Percentiles rank a stretch among this genome's conserved stretches.
Evolutionary conservation across 805 yeast genomes (phyloP).

Genomic region (Isabelozyma gotoi): DNA sequence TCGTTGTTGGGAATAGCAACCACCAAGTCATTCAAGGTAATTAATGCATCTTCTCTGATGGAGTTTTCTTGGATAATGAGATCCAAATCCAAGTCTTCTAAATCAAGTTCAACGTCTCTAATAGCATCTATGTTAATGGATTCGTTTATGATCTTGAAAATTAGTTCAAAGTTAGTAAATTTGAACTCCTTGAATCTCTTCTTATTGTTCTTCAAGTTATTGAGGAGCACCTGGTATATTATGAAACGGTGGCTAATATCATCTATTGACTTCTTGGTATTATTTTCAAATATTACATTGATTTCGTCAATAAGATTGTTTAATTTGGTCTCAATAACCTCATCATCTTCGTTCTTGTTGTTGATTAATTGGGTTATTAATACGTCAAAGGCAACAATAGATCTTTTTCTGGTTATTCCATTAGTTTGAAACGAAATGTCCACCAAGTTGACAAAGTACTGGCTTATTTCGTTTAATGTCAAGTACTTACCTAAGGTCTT

Average conservation of each 20-base stretch:
- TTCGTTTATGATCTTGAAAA: slow-evolving; percentile 17
- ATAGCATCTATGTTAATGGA: slow-evolving; percentile 23
- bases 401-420: slow-evolving; percentile 49
- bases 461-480: slow-evolving; percentile 29
- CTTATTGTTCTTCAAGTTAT: slow-evolving; percentile 5
- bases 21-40: slow-evolving; percentile 37
- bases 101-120: slow-evolving; percentile 9
- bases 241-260: slow-evolving; percentile 9
- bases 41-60: slow-evolving; percentile 51
- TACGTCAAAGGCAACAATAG: slow-evolving; percentile 48
- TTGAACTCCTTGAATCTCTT: slow-evolving; percentile 7
- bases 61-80: slow-evolving; percentile 42
- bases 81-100: slow-evolving; percentile 45
- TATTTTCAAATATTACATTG: slow-evolving; percentile 7
- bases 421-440: slow-evolving; percentile 36
- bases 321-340: slow-evolving; percentile 7
- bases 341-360: slow-evolving; percentile 12
- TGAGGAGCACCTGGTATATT: slow-evolving; percentile 8
- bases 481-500: slow-evolving; percentile 48
- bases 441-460: slow-evolving; percentile 28
- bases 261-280: not conserved
- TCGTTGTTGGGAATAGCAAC: slow-evolving; percentile 11
- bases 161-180: not conserved
- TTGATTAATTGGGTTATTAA: slow-evolving; percentile 23
- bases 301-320: slow-evolving; percentile 14